phyloP scores from a whole-genome alignment of 495 filamentous ascomycete genomes.

The Aspergillus kassunensis region DNA sequence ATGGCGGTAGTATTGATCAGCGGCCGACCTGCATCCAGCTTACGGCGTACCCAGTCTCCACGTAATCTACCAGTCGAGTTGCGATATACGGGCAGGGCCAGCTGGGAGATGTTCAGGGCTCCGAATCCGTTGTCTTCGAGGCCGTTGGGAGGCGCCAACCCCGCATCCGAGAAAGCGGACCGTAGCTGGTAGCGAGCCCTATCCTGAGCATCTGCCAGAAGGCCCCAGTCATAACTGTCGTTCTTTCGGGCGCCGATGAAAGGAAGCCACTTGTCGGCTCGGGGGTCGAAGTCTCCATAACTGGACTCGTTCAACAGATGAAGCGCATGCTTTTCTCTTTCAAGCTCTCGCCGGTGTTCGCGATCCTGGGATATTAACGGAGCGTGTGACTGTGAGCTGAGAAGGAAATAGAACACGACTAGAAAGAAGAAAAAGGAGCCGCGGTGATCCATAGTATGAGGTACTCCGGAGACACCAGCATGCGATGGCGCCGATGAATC shows the following conservation, averaged over 20 bases:
- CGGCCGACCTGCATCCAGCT: conserved; percentile 32
- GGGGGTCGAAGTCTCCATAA: conserved; percentile 70
- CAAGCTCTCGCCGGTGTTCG: conserved; percentile 41
- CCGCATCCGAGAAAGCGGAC: conserved; percentile 37
- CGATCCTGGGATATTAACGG: conserved; percentile 45
- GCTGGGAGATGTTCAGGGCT: conserved; percentile 37
- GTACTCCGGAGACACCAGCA: conserved; percentile 30
- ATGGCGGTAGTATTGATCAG: conserved; percentile 52
- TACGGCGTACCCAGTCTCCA: conserved; percentile 69
- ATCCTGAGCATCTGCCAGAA: conserved; percentile 52
- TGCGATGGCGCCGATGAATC: conserved; percentile 26
- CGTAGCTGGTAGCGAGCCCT: conserved; percentile 50
- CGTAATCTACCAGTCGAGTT: conserved; percentile 76
- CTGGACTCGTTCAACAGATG: conserved; percentile 63
- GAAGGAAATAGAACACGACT: conserved; percentile 46
- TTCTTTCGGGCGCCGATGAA: conserved; percentile 69
- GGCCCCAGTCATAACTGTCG: conserved; percentile 71
- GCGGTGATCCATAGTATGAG: conserved; percentile 43
- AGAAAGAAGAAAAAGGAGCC: conserved; percentile 48
- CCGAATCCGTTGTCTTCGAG: conserved; percentile 39
- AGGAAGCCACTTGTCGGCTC: conserved; percentile 62
- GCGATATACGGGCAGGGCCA: conserved; percentile 59
- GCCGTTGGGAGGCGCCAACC: conserved; percentile 27
- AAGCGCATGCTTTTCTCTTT: conserved; percentile 55
- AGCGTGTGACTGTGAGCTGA: conserved; percentile 43